phyloP scores from a whole-genome alignment of 495 filamentous ascomycete species.

The Tuber indicum region DNA sequence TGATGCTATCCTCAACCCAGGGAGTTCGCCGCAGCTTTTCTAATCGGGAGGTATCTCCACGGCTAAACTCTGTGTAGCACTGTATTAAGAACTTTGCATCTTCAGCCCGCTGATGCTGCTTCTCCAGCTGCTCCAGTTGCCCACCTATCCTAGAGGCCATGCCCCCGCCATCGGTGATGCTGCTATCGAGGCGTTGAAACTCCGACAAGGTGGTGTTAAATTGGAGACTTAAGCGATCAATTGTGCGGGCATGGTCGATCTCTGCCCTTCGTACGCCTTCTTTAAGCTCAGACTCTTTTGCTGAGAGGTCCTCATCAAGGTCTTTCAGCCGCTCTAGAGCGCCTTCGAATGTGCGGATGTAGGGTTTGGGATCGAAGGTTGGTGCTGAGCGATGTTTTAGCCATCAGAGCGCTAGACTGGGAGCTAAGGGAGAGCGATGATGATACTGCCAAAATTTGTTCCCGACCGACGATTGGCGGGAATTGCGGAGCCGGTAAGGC shows the following conservation, averaged over 20 bases:
- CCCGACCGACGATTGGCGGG: constrained; percentile 68
- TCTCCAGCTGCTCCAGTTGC: constrained; percentile 85
- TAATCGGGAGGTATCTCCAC: constrained; percentile 42
- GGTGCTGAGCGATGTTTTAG: not conserved
- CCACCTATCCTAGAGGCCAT: constrained; percentile 92
- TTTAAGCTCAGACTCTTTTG: constrained; percentile 78
- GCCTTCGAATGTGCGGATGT: constrained; percentile 90
- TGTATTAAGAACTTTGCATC: constrained; percentile 93
- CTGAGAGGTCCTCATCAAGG: constrained; percentile 78
- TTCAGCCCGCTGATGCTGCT: constrained; percentile 76
- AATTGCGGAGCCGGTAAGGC: constrained; percentile 75
- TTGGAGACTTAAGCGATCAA: constrained; percentile 75
- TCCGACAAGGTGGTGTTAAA: constrained; percentile 83
- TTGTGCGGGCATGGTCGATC: constrained; percentile 79
- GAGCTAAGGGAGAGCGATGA: not conserved
- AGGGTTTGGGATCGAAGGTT: constrained; percentile 92
- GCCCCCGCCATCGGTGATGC: constrained; percentile 60
- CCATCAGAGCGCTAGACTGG: not conserved
- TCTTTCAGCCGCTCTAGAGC: constrained; percentile 68
- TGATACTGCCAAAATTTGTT: constrained; percentile 1
- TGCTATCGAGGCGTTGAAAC: constrained; percentile 79
- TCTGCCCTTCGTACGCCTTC: constrained; percentile 90
- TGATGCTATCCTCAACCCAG: constrained; percentile 41
- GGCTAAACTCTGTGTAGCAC: constrained; percentile 87
- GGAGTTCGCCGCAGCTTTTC: constrained; percentile 44